Percentiles rank a stretch among this genome's conserved stretches.
Conservation (phyloP, 208 protist species). For the Wallacemonas sp. region DNA sequence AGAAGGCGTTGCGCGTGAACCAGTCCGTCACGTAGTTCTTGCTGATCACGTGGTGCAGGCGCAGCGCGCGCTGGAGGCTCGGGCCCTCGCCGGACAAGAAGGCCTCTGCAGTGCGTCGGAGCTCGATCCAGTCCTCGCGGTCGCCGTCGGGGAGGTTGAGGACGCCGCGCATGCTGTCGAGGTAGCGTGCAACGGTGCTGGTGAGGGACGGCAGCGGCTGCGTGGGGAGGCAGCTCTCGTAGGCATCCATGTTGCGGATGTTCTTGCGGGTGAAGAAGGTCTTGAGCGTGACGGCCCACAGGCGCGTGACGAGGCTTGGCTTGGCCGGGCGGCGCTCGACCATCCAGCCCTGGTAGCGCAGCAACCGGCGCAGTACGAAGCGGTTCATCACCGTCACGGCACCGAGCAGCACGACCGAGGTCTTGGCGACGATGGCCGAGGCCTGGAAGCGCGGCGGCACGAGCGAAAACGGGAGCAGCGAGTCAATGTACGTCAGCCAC, state of each 20-base stretch:
- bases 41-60: constrained; percentile 63
- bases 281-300: constrained; percentile 61
- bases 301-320: constrained; percentile 41
- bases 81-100: constrained; percentile 82
- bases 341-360: constrained; percentile 79
- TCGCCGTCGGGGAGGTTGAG: constrained; percentile 37
- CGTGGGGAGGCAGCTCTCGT: constrained; percentile 73
- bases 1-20: constrained; percentile 90
- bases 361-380: constrained; percentile 61
- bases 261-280: constrained; percentile 52
- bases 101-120: constrained; percentile 40
- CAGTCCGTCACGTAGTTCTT: constrained; percentile 87
- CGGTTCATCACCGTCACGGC: constrained; percentile 58
- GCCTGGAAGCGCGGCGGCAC: constrained; percentile 37
- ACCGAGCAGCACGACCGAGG: constrained; percentile 32
- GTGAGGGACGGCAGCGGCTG: constrained; percentile 75
- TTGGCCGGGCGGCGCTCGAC: constrained; percentile 41
- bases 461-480: constrained; percentile 38
- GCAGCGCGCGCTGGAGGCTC: constrained; percentile 68
- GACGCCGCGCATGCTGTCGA: constrained; percentile 60
- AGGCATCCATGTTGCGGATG: constrained; percentile 59
- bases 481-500: constrained; percentile 68
- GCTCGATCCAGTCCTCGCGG: constrained; percentile 44
- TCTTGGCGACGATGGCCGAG: constrained; percentile 46
- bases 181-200: constrained; percentile 64